Conservation (phyloP, 2,329 filamentous ascomycete genomes). For the Leptographium galeiforme region DNA sequence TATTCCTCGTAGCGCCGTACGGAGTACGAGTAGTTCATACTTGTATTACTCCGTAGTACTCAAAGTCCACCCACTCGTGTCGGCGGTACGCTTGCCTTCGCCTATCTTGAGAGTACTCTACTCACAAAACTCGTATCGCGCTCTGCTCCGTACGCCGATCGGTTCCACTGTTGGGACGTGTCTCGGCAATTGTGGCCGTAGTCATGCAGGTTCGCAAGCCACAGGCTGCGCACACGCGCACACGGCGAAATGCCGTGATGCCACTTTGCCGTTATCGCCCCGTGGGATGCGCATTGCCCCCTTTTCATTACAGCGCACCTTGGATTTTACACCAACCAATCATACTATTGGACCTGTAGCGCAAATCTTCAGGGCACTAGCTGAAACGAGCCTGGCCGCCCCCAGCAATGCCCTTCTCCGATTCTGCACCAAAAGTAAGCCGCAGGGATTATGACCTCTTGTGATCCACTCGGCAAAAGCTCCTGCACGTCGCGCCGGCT, state of each 20-base stretch:
- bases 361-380: background rate
- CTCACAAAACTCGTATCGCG: too few species aligned
- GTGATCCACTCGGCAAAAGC: background rate
- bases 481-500: too few species aligned
- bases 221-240: too few species aligned
- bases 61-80: background rate
- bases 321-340: background rate
- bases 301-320: conserved; percentile 1
- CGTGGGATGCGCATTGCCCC: background rate
- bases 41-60: background rate
- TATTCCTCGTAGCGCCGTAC: background rate
- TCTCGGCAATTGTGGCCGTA: too few species aligned
- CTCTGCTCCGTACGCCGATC: too few species aligned
- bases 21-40: too few species aligned
- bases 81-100: too few species aligned
- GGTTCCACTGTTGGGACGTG: too few species aligned
- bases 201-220: too few species aligned
- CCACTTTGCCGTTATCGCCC: background rate
- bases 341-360: background rate
- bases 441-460: background rate
- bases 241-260: background rate
- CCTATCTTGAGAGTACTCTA: too few species aligned
- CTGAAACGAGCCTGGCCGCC: background rate
- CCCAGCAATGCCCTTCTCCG: background rate
- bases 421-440: background rate